Conservation (phyloP, 441 rosid genomes). For the Pelargonium cotyledonis region DNA sequence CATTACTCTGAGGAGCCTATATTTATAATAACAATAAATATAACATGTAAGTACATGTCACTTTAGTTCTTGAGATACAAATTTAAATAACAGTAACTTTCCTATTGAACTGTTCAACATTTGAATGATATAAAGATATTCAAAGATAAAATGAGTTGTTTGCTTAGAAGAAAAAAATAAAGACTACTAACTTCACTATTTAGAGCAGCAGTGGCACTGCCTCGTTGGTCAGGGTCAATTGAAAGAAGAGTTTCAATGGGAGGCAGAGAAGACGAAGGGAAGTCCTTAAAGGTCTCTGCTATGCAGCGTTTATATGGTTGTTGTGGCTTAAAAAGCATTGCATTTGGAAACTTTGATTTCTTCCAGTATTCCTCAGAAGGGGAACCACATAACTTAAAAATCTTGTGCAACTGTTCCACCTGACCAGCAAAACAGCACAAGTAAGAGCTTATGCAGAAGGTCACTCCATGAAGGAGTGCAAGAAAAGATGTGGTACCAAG, state of each 20-base stretch:
- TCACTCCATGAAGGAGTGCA: background rate
- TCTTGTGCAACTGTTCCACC: conserved; percentile 95
- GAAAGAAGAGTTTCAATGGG: conserved; percentile 68
- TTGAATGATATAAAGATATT: background rate
- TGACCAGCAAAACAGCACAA: conserved; percentile 22
- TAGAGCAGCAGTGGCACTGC: conserved; percentile 65
- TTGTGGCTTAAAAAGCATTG: conserved; percentile 73
- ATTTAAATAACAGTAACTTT: background rate
- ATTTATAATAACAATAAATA: no score
- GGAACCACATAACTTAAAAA: conserved; percentile 84
- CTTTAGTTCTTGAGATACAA: background rate
- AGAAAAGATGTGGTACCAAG: background rate
- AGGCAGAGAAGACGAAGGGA: conserved; percentile 53
- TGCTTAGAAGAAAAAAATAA: conserved; percentile 2
- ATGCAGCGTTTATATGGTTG: conserved; percentile 67
- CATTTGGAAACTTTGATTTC: conserved; percentile 72
- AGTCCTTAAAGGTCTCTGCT: conserved; percentile 64
- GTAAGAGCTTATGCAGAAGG: conserved; percentile 11
- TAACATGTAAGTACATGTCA: no score
- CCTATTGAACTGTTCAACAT: background rate
- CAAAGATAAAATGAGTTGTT: background rate
- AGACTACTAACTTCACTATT: conserved; percentile 57
- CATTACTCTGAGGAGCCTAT: no score
- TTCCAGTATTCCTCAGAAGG: conserved; percentile 42
- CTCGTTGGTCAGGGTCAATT: conserved; percentile 73